phyloP scores from a whole-genome alignment of 306 rosid species.

The Dicorynia guianensis region DNA sequence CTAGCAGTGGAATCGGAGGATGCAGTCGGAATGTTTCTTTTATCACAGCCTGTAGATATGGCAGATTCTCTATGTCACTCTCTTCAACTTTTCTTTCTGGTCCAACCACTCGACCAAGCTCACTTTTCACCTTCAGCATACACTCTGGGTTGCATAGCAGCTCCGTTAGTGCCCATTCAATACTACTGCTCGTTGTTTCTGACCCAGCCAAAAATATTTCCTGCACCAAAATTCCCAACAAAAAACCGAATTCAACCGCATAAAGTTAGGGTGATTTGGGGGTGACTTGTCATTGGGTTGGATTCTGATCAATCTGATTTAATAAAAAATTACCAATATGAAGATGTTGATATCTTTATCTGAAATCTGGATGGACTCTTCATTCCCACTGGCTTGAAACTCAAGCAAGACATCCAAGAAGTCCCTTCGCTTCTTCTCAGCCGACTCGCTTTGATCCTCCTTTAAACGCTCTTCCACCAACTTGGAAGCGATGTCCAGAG shows the following conservation, averaged over 20 bases:
- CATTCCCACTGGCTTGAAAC: constrained; percentile 50
- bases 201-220: constrained; percentile 67
- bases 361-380: constrained; percentile 49
- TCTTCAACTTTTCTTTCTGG: constrained; percentile 48
- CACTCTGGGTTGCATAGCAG: constrained; percentile 42
- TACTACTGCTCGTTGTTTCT: constrained; percentile 64
- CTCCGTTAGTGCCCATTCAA: constrained; percentile 68
- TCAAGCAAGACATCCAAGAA: constrained; percentile 69
- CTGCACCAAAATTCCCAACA: constrained; percentile 32
- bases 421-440: constrained; percentile 35
- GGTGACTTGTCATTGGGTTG: too few relatives aligned
- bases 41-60: constrained; percentile 48
- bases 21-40: constrained; percentile 64
- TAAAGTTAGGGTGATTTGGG: too few relatives aligned
- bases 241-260: too few relatives aligned
- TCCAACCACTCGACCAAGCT: constrained; percentile 51
- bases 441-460: background rate
- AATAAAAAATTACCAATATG: constrained; percentile 47
- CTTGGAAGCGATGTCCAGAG: constrained; percentile 48
- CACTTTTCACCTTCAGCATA: constrained; percentile 43
- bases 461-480: constrained; percentile 54
- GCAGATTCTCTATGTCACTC: constrained; percentile 59
- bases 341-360: constrained; percentile 58
- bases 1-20: constrained; percentile 65
- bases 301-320: too few relatives aligned